Evolutionary conservation across 208 protist species (phyloP), one percentile per base, ranked within the genome.

Genomic region (Wallacemonas sp.): DNA sequence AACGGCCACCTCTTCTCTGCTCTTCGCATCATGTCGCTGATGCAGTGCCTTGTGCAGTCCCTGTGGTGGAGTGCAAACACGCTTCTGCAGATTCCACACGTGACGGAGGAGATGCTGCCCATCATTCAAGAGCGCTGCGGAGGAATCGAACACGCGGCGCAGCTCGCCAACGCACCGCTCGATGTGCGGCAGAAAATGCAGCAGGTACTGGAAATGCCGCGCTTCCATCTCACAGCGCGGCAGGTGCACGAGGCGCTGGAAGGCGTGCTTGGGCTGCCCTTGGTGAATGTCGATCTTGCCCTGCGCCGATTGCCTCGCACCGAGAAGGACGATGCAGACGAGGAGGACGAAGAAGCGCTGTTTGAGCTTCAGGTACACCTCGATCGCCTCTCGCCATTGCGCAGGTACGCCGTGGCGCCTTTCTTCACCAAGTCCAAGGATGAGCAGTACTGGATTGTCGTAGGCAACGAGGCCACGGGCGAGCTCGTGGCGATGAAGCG

Each of bases 31-130:
- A 98, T 99, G 94, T 72, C 87, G 27, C 74, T 99, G 4, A 74
- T 96, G 66, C 97, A 99, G 90, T 97, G 96, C 83, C 68, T 99
- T 5, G 84, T 96, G 66, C 98, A 99, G 82, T 96, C 80, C 5
- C 66, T 80, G 2, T 98, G 95, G 95, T 90, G 82, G 80, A 68
- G 80, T 56, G 80, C 86, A 34, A 73, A 70, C 68, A 91, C 93
- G 28, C 79, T 97, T 22, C 66, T 97, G 60, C 89, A 96, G 65
- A 80, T 97, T 8, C 90, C 94, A 14, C 84, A 97, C 66, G 71
- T 96, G 5, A 86, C 79, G 6, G 68, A 68, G 59, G 79, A 69
- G 49, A 93, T 94, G 86, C 66, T 96, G 26, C 75, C 84, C 9
- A 69, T 75, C 2, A 84, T 88, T 41, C 62, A 70, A 36, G 63